Conservation (phyloP, 352 stramenopile species). For the Globisporangium camurandrum region DNA sequence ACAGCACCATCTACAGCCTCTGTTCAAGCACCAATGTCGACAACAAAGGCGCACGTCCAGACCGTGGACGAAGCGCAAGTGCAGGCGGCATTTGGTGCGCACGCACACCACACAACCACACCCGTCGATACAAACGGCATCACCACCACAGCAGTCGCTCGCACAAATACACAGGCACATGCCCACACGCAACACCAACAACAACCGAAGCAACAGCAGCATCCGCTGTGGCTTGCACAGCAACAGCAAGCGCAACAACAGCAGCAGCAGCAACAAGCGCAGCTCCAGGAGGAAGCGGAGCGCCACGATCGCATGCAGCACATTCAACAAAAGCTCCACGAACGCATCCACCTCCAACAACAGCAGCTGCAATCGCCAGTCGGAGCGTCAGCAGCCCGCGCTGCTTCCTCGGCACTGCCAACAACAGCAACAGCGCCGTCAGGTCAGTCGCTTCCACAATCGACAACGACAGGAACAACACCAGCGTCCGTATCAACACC, state of each 20-base stretch:
- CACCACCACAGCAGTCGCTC: not conserved
- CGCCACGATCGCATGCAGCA: constrained; percentile 27
- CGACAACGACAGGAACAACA: constrained; percentile 6
- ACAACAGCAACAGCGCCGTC: not conserved
- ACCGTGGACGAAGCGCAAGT: not conserved
- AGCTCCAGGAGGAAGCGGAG: constrained; percentile 11
- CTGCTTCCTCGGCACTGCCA: not conserved
- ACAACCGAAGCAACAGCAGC: constrained; percentile 3
- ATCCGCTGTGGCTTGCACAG: constrained; percentile 21
- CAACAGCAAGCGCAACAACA: constrained; percentile 34
- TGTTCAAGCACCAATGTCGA: not conserved
- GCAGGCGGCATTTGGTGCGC: constrained; percentile 1
- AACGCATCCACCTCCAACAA: constrained; percentile 23
- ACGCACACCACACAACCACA: constrained; percentile 3
- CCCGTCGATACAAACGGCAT: not conserved
- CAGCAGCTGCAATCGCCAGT: not conserved
- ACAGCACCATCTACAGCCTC: not conserved
- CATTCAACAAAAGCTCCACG: constrained; percentile 30
- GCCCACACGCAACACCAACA: too few species aligned
- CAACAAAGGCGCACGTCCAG: not conserved
- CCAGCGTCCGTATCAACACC: not conserved
- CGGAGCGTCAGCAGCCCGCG: not conserved
- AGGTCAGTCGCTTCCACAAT: not conserved
- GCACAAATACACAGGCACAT: too few species aligned
- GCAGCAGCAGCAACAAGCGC: constrained; percentile 16